Evolutionary conservation across 805 yeast genomes (phyloP).

Genomic region (Metschnikowia drakensbergensis): DNA sequence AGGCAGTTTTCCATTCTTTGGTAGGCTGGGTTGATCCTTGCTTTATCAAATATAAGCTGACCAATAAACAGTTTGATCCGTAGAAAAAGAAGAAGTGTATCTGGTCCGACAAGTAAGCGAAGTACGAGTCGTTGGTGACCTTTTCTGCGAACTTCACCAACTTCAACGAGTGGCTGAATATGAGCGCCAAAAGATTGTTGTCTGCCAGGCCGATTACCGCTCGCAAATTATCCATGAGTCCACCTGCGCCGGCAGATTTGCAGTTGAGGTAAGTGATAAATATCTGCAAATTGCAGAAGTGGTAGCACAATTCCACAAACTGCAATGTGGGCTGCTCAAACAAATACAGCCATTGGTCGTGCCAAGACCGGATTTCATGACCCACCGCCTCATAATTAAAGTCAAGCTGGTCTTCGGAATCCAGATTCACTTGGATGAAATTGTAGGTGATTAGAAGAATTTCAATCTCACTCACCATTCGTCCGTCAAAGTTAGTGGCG

Average conservation of each 20-base stretch:
- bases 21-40: background rate
- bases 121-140: conserved; percentile 50
- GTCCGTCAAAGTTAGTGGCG: conserved; percentile 76
- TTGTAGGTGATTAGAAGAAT: conserved; percentile 56
- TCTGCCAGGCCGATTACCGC: conserved; percentile 25
- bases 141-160: conserved; percentile 40
- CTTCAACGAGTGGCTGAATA: conserved; percentile 40
- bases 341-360: conserved; percentile 63
- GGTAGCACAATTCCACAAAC: conserved; percentile 68
- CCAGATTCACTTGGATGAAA: conserved; percentile 43
- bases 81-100: conserved; percentile 52
- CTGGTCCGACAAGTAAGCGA: conserved; percentile 70
- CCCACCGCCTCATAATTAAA: conserved; percentile 33
- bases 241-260: background rate
- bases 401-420: conserved; percentile 17
- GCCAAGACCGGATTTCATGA: conserved; percentile 57
- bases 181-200: conserved; percentile 27
- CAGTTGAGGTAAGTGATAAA: conserved; percentile 32
- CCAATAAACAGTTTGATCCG: conserved; percentile 36
- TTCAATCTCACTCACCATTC: conserved; percentile 74
- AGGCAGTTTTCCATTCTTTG: conserved; percentile 6
- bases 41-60: conserved; percentile 16
- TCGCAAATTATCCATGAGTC: conserved; percentile 18
- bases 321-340: conserved; percentile 70
- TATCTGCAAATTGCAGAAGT: conserved; percentile 55